phyloP scores from a whole-genome alignment of 148 eudicot genomes.

The Rhododendron kiyosumense region DNA sequence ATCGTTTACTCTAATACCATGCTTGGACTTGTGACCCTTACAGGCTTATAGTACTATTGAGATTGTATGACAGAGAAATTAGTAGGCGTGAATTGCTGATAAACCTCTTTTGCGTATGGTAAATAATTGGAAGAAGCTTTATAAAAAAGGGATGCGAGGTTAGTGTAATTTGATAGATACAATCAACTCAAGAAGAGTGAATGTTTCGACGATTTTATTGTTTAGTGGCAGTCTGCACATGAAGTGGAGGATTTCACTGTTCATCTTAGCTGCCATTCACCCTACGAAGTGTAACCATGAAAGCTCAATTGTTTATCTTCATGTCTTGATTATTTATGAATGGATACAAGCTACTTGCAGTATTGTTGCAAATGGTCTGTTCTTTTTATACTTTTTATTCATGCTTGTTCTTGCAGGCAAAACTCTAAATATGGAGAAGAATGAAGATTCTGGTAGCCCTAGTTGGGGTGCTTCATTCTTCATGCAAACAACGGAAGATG shows the following conservation, averaged over 20 bases:
- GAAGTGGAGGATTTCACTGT: neutral
- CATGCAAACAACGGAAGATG: conserved; percentile 77
- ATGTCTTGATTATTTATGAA: neutral
- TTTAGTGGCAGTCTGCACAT: neutral
- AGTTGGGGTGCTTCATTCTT: conserved; percentile 72
- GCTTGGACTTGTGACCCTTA: neutral
- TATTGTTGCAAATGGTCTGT: neutral
- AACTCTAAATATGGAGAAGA: conserved; percentile 45
- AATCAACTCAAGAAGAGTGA: neutral
- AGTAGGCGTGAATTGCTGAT: neutral
- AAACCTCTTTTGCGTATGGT: neutral
- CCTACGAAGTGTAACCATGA: neutral
- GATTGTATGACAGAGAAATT: neutral
- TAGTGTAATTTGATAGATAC: neutral
- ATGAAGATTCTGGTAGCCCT: conserved; percentile 61
- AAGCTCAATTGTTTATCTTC: neutral
- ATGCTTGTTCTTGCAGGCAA: conserved; percentile 24
- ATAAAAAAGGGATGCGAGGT: neutral
- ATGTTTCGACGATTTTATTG: neutral
- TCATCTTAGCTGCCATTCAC: neutral
- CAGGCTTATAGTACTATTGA: neutral
- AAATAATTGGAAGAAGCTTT: neutral
- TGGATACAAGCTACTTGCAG: neutral
- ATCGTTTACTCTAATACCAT: neutral
- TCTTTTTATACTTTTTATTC: no score